Percentiles rank a stretch among this genome's conserved stretches.
Evolutionary conservation across 2,329 filamentous ascomycete genomes (phyloP).

Genomic region (Sporothrix mexicana): DNA sequence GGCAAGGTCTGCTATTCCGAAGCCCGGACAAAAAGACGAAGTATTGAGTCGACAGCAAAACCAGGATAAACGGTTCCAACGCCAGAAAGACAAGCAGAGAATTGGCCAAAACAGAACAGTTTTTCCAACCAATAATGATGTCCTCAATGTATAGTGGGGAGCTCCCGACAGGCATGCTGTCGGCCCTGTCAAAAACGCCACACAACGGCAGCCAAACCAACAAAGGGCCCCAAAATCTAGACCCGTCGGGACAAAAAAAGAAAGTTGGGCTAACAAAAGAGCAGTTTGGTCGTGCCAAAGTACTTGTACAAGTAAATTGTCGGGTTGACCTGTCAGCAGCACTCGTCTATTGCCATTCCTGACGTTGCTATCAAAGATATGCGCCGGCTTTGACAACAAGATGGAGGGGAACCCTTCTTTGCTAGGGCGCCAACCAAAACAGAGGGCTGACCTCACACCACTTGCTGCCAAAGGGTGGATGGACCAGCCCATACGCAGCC

Average conservation of each 20-base stretch:
- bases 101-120: too few relatives aligned
- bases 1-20: not conserved
- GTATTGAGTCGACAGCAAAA: too few relatives aligned
- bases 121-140: too few relatives aligned
- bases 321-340: conserved; percentile 8
- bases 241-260: not conserved
- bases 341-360: not conserved
- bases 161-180: too few relatives aligned
- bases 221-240: not conserved
- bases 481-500: conserved; percentile 14
- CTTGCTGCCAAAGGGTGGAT: conserved; percentile 1
- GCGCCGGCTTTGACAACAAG: not conserved
- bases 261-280: not conserved
- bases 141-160: too few relatives aligned
- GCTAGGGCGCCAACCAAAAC: conserved; percentile 13
- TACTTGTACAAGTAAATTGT: not conserved
- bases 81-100: too few relatives aligned
- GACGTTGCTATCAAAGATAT: not conserved
- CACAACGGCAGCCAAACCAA: not conserved
- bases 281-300: not conserved
- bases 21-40: too few relatives aligned
- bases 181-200: not conserved
- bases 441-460: conserved; percentile 27
- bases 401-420: not conserved
- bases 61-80: too few relatives aligned